phyloP scores from a whole-genome alignment of 805 yeast genomes.

The Hanseniaspora valbyensis region DNA sequence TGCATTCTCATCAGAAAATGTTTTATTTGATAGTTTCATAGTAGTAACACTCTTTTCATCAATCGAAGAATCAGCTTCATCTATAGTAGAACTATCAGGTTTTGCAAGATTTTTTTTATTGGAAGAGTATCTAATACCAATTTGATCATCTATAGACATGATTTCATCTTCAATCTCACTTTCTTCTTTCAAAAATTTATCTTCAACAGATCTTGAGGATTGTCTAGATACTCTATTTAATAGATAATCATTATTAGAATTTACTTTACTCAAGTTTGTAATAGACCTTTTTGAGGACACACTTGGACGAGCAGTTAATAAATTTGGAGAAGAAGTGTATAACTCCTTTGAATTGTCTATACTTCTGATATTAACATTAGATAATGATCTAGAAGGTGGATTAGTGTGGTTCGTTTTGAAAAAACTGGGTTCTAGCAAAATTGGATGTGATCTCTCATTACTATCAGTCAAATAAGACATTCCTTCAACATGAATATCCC shows the following conservation, averaged over 20 bases:
- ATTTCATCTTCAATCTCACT: slow-evolving; percentile 26
- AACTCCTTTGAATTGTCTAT: no score
- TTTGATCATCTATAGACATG: slow-evolving; percentile 15
- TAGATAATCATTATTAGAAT: slow-evolving; percentile 2
- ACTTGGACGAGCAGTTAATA: background rate
- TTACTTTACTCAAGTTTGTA: background rate
- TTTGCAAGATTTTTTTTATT: no score
- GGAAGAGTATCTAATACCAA: slow-evolving; percentile 13
- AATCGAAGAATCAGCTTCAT: slow-evolving; percentile 19
- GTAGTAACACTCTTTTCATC: slow-evolving; percentile 17
- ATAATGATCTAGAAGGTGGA: background rate
- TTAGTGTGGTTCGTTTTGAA: no score
- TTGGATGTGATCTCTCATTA: background rate
- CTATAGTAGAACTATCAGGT: slow-evolving; percentile 1
- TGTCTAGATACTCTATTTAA: slow-evolving; percentile 21
- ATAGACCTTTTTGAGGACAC: slow-evolving; percentile 1
- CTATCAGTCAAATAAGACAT: background rate
- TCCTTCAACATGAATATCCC: slow-evolving; percentile 13
- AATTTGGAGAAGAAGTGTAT: no score
- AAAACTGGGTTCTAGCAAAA: background rate
- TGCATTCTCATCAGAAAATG: slow-evolving; percentile 23
- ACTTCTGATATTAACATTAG: background rate
- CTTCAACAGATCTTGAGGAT: slow-evolving; percentile 20
- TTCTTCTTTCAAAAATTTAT: slow-evolving; percentile 18
- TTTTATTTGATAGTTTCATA: slow-evolving; percentile 1